These are phyloP conservation scores for Lasiosphaeris hirsuta DNA, from an alignment of 495 filamentous ascomycete genomes.

Conservation along the genomic window DNA sequence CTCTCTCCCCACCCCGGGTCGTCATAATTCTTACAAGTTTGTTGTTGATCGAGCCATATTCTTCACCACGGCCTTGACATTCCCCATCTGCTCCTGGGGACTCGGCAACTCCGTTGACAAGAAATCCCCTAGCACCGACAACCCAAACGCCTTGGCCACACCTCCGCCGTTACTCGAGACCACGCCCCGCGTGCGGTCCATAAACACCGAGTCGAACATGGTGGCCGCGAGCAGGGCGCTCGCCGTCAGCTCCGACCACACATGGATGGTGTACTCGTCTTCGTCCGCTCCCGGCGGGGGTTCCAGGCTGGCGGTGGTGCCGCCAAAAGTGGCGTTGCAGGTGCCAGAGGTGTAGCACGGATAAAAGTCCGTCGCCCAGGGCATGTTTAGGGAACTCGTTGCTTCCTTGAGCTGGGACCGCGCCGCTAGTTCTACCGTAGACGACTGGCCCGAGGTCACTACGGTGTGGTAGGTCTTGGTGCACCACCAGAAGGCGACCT, in stretches of 20 bases:
- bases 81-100: constrained; percentile 7
- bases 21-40: constrained; percentile 10
- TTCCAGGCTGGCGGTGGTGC: constrained; percentile 3
- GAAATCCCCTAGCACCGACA: constrained; percentile 12
- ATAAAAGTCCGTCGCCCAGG: constrained; percentile 11
- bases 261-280: constrained; percentile 8
- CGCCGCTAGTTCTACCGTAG: constrained; percentile 4
- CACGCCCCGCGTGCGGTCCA: constrained; percentile 12
- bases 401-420: neutral
- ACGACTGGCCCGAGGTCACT: neutral
- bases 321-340: constrained; percentile 17
- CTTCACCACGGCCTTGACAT: neutral
- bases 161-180: constrained; percentile 14
- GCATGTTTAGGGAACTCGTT: constrained; percentile 7
- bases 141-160: constrained; percentile 9
- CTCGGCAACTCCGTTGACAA: constrained; percentile 5
- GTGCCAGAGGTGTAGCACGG: constrained; percentile 14
- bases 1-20: too few species aligned
- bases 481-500: too few species aligned
- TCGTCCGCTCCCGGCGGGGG: neutral
- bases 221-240: constrained; percentile 7
- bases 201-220: constrained; percentile 15
- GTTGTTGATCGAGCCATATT: constrained; percentile 12
- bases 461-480: neutral
- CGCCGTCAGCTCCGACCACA: constrained; percentile 14